Conservation (phyloP, 257 asterid species). For the Petunia secreta region DNA sequence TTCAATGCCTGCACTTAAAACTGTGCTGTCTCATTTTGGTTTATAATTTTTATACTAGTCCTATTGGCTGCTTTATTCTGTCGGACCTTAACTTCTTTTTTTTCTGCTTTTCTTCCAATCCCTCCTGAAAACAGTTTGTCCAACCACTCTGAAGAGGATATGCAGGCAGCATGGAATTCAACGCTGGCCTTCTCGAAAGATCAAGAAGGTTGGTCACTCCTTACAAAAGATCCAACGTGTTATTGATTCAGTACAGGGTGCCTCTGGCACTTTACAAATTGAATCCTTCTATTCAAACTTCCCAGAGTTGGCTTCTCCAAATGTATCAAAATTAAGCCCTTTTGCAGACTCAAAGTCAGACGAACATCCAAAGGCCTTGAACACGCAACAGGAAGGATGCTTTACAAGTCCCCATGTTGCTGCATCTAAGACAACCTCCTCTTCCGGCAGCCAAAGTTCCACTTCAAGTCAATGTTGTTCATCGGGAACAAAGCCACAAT, state of each 20-base stretch:
- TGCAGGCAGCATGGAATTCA: conserved; percentile 91
- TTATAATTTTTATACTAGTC: background rate
- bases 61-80: background rate
- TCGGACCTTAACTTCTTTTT: conserved; percentile 8
- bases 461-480: conserved; percentile 72
- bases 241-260: conserved; percentile 89
- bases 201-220: conserved; percentile 94
- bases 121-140: conserved; percentile 63
- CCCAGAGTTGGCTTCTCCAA: conserved; percentile 69
- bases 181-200: conserved; percentile 96
- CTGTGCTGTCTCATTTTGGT: background rate
- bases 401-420: conserved; percentile 37
- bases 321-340: conserved; percentile 49
- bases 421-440: conserved; percentile 61
- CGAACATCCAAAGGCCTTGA: conserved; percentile 35
- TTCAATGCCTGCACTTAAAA: background rate
- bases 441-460: conserved; percentile 75
- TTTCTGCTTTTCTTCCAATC: conserved; percentile 14
- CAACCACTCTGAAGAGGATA: conserved; percentile 96
- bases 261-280: conserved; percentile 72
- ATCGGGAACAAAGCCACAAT: conserved; percentile 48
- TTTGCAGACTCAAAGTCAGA: conserved; percentile 42
- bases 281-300: conserved; percentile 80
- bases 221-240: conserved; percentile 86
- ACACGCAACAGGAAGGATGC: conserved; percentile 39